Conservation (phyloP, 129 eudicot species). For the Helianthus annuus region DNA sequence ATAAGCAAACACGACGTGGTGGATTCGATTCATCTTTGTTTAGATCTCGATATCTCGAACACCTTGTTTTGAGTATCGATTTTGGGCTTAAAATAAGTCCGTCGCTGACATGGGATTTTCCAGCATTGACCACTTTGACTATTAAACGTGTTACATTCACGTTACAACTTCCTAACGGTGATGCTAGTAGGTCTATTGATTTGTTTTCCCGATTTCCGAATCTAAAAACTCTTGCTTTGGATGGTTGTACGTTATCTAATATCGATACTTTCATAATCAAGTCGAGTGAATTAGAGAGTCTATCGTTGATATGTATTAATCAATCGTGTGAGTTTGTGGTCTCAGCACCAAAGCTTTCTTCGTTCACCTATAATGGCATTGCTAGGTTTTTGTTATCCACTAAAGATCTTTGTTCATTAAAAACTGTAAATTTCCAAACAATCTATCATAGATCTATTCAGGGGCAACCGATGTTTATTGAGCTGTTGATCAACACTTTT, state of each 20-base stretch:
- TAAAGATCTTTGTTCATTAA: neutral
- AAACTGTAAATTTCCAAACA: conserved; percentile 5
- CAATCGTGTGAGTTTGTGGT: no score
- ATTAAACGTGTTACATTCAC: neutral
- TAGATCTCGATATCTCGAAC: neutral
- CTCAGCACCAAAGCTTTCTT: no score
- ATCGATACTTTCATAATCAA: no score
- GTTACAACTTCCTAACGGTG: neutral
- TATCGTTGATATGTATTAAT: no score
- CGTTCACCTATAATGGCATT: no score
- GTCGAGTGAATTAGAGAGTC: no score
- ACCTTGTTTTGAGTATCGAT: neutral
- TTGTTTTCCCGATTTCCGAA: conserved; percentile 11
- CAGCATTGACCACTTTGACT: neutral
- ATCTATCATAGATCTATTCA: neutral
- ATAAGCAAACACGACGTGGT: no score
- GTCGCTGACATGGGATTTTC: neutral
- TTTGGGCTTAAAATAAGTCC: neutral
- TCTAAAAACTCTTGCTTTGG: no score
- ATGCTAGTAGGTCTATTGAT: conserved; percentile 13
- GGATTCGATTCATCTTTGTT: no score
- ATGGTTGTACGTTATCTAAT: no score
- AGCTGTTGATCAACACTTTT: conserved; percentile 15
- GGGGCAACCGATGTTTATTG: neutral
- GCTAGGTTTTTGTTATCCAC: no score